Conservation (phyloP, 306 rosid genomes). For the Vigna trinervia region DNA sequence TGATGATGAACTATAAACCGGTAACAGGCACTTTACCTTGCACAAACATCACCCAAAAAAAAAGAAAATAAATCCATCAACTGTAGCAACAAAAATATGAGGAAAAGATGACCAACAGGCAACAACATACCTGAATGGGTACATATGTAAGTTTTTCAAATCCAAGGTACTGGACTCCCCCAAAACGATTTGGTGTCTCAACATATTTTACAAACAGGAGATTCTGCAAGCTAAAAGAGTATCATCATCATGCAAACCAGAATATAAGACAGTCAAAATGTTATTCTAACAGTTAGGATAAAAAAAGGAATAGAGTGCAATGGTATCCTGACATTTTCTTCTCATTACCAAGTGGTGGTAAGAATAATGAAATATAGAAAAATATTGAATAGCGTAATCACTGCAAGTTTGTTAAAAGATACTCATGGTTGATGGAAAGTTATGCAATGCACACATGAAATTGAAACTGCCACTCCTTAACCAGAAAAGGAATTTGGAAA, state of each 20-base stretch:
- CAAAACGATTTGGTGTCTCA: constrained; percentile 82
- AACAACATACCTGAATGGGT: constrained; percentile 79
- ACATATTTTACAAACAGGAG: constrained; percentile 70
- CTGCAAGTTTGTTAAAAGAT: constrained; percentile 18
- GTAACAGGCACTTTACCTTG: not conserved
- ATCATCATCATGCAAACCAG: constrained; percentile 35
- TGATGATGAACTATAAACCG: not conserved
- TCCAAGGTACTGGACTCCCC: constrained; percentile 80
- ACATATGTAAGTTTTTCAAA: constrained; percentile 91
- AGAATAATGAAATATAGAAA: constrained; percentile 25
- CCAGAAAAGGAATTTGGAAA: constrained; percentile 16
- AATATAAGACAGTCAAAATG: constrained; percentile 19
- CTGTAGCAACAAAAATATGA: not conserved
- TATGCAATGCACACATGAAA: constrained; percentile 18
- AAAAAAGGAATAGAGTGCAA: constrained; percentile 8
- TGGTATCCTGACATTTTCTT: constrained; percentile 23
- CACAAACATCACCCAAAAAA: not conserved
- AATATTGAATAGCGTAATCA: constrained; percentile 22
- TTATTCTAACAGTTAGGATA: constrained; percentile 24
- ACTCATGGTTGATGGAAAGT: constrained; percentile 20
- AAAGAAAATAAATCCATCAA: not conserved
- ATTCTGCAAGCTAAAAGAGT: constrained; percentile 70
- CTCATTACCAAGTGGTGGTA: constrained; percentile 35
- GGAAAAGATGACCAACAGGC: constrained; percentile 19
- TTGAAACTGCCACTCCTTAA: constrained; percentile 23